phyloP scores from a whole-genome alignment of 805 yeast genomes.

The Pichia cabralensis region DNA sequence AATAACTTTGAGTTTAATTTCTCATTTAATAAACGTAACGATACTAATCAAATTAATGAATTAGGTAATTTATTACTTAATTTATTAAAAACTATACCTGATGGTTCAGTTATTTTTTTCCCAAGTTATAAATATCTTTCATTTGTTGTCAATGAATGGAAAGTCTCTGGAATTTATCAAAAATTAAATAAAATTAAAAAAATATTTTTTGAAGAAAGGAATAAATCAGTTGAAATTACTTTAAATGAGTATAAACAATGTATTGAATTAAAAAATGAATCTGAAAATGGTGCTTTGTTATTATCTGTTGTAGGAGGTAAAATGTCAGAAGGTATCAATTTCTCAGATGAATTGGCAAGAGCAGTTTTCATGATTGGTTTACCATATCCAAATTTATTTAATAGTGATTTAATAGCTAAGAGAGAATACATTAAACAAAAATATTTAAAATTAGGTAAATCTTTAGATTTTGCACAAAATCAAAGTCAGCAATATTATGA shows the following conservation, averaged over 20 bases:
- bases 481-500: slow-evolving; percentile 58
- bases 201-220: slow-evolving; percentile 47
- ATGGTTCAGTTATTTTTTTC: slow-evolving; percentile 72
- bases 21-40: slow-evolving; percentile 54
- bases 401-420: slow-evolving; percentile 74
- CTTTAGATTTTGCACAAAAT: slow-evolving; percentile 33
- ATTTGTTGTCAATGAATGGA: slow-evolving; percentile 46
- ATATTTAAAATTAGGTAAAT: slow-evolving; percentile 38
- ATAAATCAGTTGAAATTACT: slow-evolving; percentile 33
- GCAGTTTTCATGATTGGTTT: slow-evolving; percentile 80
- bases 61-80: slow-evolving; percentile 42
- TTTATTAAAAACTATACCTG: slow-evolving; percentile 42
- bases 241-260: slow-evolving; percentile 41
- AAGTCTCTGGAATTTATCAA: slow-evolving; percentile 24
- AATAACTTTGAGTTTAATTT: slow-evolving; percentile 39
- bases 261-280: slow-evolving; percentile 23
- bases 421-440: slow-evolving; percentile 49
- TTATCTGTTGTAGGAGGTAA: slow-evolving; percentile 89
- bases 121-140: slow-evolving; percentile 74
- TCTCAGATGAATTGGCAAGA: slow-evolving; percentile 78
- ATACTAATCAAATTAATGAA: slow-evolving; percentile 32
- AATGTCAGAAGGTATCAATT: slow-evolving; percentile 88
- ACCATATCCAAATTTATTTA: slow-evolving; percentile 78
- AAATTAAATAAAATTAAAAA: slow-evolving; percentile 31
- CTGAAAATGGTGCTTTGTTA: slow-evolving; percentile 49